Evolutionary conservation across 1,284 basidiomycete species (phyloP).

Genomic region (Pseudozyma tsukubaensis): DNA sequence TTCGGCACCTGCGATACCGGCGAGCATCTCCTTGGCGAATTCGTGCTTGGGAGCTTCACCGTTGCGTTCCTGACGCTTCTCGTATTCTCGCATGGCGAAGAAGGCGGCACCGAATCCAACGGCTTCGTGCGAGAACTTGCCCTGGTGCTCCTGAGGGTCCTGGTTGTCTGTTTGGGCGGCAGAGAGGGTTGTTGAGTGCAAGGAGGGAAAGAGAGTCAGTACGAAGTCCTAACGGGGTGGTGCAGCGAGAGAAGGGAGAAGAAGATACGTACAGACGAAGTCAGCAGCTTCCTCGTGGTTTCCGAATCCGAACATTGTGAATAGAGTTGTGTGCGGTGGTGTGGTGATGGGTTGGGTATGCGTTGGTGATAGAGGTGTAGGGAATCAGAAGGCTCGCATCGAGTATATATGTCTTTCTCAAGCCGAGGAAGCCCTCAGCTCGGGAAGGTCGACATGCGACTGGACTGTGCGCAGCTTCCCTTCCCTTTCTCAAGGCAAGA

Average conservation of each 20-base stretch:
- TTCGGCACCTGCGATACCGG: slow-evolving; percentile 66
- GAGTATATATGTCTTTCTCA: slow-evolving; percentile 5
- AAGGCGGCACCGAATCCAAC: slow-evolving; percentile 71
- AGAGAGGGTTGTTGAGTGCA: background rate
- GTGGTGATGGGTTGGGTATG: background rate
- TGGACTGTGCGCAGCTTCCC: slow-evolving; percentile 13
- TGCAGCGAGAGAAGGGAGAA: background rate
- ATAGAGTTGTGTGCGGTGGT: background rate
- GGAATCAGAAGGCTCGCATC: background rate
- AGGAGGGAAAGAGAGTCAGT: background rate
- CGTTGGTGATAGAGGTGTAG: slow-evolving; percentile 1
- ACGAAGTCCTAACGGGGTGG: background rate
- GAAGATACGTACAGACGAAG: slow-evolving; percentile 44
- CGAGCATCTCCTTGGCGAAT: slow-evolving; percentile 71
- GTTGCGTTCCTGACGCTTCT: slow-evolving; percentile 72
- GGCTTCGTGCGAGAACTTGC: slow-evolving; percentile 74
- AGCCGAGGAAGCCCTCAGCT: background rate
- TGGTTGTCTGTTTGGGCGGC: no score
- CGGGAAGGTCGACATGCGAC: no score
- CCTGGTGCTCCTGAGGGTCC: slow-evolving; percentile 51
- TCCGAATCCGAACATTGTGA: slow-evolving; percentile 45
- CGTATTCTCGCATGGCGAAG: slow-evolving; percentile 75
- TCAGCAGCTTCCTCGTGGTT: slow-evolving; percentile 55
- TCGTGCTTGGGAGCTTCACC: slow-evolving; percentile 70
- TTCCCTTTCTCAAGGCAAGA: no score